Evolutionary conservation across 306 rosid genomes (phyloP).

Genomic region (Ceratonia siliqua): DNA sequence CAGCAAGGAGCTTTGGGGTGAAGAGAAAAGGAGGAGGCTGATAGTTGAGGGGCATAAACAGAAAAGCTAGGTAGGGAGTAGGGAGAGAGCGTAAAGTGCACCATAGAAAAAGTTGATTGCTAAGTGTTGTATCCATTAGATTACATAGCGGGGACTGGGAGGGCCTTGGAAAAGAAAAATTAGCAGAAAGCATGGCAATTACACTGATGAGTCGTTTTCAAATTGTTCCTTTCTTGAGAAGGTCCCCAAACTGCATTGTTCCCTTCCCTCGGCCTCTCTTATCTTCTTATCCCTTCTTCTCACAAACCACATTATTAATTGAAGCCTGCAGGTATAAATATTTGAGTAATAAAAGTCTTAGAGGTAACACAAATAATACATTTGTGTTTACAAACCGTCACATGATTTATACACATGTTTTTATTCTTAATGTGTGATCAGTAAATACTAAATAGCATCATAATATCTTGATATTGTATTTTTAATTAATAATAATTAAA

Average conservation of each 20-base stretch:
- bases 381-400: too few species aligned
- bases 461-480: too few species aligned
- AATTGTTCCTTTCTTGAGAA: slow-evolving; percentile 31
- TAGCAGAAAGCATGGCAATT: slow-evolving; percentile 4
- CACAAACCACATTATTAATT: too few species aligned
- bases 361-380: too few species aligned
- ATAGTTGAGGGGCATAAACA: slow-evolving; percentile 20
- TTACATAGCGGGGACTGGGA: too few species aligned
- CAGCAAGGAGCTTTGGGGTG: background rate
- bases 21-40: background rate
- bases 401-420: too few species aligned
- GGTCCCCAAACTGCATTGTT: background rate
- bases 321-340: too few species aligned
- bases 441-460: too few species aligned
- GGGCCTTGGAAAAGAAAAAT: slow-evolving; percentile 43
- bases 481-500: too few species aligned
- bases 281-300: background rate
- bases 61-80: slow-evolving; percentile 17
- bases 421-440: too few species aligned
- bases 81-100: background rate
- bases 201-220: slow-evolving; percentile 42
- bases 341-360: too few species aligned
- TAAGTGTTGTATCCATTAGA: slow-evolving; percentile 10
- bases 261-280: background rate
- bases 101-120: slow-evolving; percentile 27